Evolutionary conservation across 1,284 basidiomycete genomes (phyloP), one percentile per base, ranked within the genome.

Genomic region (Irpex sp.): DNA sequence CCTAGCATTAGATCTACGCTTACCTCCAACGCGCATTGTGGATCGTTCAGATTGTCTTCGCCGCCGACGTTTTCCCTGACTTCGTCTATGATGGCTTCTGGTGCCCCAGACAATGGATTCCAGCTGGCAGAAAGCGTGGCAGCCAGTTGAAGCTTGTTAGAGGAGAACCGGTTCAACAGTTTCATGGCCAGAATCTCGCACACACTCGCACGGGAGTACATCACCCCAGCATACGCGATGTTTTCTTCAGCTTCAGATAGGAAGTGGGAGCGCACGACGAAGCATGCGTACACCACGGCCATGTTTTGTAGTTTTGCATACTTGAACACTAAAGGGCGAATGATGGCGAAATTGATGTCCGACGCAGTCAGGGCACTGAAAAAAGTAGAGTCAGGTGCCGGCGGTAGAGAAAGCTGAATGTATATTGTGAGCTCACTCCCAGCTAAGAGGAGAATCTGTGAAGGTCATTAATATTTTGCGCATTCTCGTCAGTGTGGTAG

Each of bases 121-220:
- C 91, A 95, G 63, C 82, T 84, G 1, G 86, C 88, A 0, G 92
- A 93, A 58, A 96, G 77, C 34, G 91, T 88, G 15, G 88, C 84
- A 4, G 91, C 88, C 26, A 94, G 79, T 63, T 88, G 84, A 5
- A 93, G 82, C 70, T 91, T 83, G 66, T 86, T 83, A n/a, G 81
- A 83, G 0, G 90, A 87, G 71, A 92, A 93, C 37, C 83, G 81
- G 49, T 82, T 84, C 13, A 94, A 80, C n/a, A 96, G 82, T 71
- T 96, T 95, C 79, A 93, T 88, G 9, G 93, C 92, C 19, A 96
- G 75, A 21, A 96, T 84, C 74, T 96, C 93, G 74, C 91, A 94
- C 26, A 94, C 81, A 51, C 81, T 86, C 1, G 93, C 88, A n/a
- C 89, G 81, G n/a, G 87, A 81, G 19, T 76, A 72, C 70, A 91